Conservation (phyloP, 139 green algal genomes). For the Gonium pectorale region DNA sequence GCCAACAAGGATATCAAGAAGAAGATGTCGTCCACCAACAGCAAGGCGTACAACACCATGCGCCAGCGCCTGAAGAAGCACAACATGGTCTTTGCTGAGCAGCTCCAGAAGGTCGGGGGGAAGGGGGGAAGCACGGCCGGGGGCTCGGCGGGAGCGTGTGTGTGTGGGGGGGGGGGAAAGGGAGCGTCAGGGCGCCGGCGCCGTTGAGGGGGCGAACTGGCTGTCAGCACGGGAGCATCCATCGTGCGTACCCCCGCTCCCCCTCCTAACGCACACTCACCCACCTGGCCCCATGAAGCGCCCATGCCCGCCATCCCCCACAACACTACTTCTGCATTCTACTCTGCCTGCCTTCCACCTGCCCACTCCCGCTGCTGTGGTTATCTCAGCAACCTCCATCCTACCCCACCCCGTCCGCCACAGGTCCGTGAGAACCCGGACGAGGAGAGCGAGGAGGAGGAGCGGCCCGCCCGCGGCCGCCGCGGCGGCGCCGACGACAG, state of each 20-base stretch:
- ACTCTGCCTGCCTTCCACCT: too few relatives aligned
- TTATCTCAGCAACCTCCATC: conserved; percentile 29
- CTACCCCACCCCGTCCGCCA: neutral
- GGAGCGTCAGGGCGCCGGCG: too few relatives aligned
- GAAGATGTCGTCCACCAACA: conserved; percentile 96
- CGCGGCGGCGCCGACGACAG: conserved; percentile 46
- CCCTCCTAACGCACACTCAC: too few relatives aligned
- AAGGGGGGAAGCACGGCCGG: too few relatives aligned
- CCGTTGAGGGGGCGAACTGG: too few relatives aligned
- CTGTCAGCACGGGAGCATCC: too few relatives aligned
- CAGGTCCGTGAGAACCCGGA: conserved; percentile 77
- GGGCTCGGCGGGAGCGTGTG: too few relatives aligned
- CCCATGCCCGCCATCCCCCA: too few relatives aligned
- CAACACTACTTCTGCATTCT: too few relatives aligned
- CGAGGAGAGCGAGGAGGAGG: conserved; percentile 74
- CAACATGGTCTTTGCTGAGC: conserved; percentile 72
- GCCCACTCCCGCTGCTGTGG: too few relatives aligned
- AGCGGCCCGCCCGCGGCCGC: conserved; percentile 18
- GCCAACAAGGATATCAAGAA: conserved; percentile 92
- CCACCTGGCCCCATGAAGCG: too few relatives aligned
- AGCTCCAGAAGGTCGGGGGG: conserved; percentile 41
- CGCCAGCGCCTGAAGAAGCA: conserved; percentile 98
- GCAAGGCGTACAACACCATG: conserved; percentile 96
- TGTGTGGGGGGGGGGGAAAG: conserved; percentile 33
- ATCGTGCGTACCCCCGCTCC: too few relatives aligned